A percentile compares a stretch with the other conserved stretches of the same genome.
Conservation (phyloP, 192 early-diverging fungal species). For the Coemansia sp. region DNA sequence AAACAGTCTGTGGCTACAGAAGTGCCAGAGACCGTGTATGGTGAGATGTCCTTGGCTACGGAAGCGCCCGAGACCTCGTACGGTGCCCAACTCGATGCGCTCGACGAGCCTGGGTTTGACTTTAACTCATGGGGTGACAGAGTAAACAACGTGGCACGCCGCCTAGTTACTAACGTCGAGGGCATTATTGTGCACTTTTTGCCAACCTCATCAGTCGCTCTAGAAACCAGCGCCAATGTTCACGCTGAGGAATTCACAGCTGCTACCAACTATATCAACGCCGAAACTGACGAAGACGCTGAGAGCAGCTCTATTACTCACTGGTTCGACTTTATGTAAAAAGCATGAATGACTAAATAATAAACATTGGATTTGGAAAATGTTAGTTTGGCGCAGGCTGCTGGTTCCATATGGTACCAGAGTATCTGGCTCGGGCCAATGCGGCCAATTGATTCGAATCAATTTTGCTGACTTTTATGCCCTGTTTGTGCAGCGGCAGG, state of each 20-base stretch:
- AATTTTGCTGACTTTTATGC: background rate
- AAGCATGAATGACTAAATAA: background rate
- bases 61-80: background rate
- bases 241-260: constrained; percentile 2
- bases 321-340: constrained; percentile 9
- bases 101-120: constrained; percentile 20
- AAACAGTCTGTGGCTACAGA: too few relatives aligned
- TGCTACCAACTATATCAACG: constrained; percentile 1
- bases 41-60: too few relatives aligned
- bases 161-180: constrained; percentile 35
- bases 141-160: constrained; percentile 36
- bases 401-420: background rate
- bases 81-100: background rate
- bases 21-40: background rate
- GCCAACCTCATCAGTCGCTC: constrained; percentile 1
- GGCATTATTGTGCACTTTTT: constrained; percentile 27
- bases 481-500: background rate
- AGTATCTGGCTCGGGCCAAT: background rate
- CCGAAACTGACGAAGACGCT: background rate
- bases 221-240: background rate
- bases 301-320: background rate
- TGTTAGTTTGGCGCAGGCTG: too few relatives aligned
- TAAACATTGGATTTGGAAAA: background rate
- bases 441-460: background rate
- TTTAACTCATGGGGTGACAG: constrained; percentile 39